Conservation (phyloP, 1,284 basidiomycete genomes). For the Xerocomus amazonicus region DNA sequence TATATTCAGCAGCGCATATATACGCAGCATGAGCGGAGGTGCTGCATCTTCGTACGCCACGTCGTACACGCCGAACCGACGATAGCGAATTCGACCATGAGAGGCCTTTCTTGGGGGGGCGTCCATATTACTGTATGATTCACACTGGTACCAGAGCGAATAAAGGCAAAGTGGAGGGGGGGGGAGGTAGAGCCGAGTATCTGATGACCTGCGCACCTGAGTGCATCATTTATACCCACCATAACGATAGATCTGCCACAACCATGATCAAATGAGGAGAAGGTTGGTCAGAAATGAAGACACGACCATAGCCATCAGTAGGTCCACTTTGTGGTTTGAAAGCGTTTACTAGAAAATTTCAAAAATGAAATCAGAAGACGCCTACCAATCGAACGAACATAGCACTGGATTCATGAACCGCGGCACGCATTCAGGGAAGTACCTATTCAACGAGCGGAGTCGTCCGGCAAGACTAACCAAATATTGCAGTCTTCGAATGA, state of each 20-base stretch:
- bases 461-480: not conserved
- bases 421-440: not conserved
- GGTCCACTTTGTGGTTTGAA: slow-evolving; percentile 7
- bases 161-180: not conserved
- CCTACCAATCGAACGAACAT: not conserved
- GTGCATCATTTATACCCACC: not conserved
- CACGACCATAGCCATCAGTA: slow-evolving; percentile 2
- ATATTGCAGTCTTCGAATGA: not conserved
- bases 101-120: not conserved
- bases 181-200: not conserved
- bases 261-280: not conserved
- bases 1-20: slow-evolving; percentile 2
- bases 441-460: not conserved
- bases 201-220: not conserved
- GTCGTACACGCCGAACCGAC: slow-evolving; percentile 22
- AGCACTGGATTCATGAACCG: not conserved
- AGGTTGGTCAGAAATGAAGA: not conserved
- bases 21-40: not conserved
- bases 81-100: slow-evolving; percentile 4
- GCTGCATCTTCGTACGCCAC: slow-evolving; percentile 20
- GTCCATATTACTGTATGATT: not conserved
- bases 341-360: not conserved
- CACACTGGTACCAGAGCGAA: too few species aligned
- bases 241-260: slow-evolving; percentile 1
- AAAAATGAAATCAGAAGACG: slow-evolving; percentile 3